A percentile compares a stretch with the other conserved stretches of the same genome.
Evolutionary conservation across 148 eudicot genomes (phyloP).

Genomic region (Amaranthus hypochondriacus): DNA sequence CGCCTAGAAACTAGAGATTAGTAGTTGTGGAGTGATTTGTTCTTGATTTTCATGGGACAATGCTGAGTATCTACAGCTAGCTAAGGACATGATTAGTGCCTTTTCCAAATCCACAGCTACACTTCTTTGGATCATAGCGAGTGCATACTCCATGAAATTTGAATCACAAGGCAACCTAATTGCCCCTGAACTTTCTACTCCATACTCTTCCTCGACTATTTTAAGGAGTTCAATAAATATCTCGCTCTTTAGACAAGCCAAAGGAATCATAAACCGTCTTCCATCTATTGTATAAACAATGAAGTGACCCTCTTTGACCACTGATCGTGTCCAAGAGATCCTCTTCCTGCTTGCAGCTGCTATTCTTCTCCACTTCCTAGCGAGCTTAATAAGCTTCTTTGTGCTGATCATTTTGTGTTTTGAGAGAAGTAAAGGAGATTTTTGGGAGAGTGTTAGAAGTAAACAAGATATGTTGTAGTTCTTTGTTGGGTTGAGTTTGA

Average conservation of each 20-base stretch:
- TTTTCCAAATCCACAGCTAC: conserved; percentile 10
- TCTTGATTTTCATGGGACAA: conserved; percentile 6
- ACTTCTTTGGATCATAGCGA: conserved; percentile 32
- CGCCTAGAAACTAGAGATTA: conserved; percentile 16
- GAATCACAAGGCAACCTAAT: conserved; percentile 47
- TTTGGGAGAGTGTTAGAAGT: too few species aligned
- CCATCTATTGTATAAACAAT: conserved; percentile 18
- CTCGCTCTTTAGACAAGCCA: conserved; percentile 13
- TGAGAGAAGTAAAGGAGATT: background rate
- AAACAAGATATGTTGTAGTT: too few species aligned
- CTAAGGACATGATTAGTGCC: conserved; percentile 15
- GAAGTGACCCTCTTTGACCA: conserved; percentile 18
- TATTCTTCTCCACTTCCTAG: conserved; percentile 17
- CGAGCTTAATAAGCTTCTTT: conserved; percentile 23
- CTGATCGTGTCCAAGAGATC: conserved; percentile 1
- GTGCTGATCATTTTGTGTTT: conserved; percentile 22
- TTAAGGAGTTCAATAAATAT: conserved; percentile 39
- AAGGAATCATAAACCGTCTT: conserved; percentile 27
- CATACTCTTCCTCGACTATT: conserved; percentile 41
- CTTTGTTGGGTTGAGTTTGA: too few species aligned
- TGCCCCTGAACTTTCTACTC: conserved; percentile 32
- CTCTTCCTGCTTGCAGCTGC: conserved; percentile 14
- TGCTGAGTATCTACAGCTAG: conserved; percentile 11
- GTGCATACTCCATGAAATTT: conserved; percentile 28
- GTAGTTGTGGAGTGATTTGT: background rate